phyloP scores from a whole-genome alignment of 495 filamentous ascomycete genomes.

The Annulohypoxylon maeteangense region DNA sequence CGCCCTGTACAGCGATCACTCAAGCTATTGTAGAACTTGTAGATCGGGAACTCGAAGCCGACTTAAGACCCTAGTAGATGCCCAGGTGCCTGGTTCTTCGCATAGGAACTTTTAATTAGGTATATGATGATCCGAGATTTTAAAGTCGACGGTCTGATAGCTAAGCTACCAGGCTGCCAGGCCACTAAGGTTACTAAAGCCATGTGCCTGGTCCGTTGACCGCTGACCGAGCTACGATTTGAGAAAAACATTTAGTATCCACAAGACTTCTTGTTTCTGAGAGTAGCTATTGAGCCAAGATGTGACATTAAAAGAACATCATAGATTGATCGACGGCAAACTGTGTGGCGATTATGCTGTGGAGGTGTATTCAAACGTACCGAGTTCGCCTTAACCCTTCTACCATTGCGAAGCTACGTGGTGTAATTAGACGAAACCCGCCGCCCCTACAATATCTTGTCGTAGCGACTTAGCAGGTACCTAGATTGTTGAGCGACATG shows the following conservation, averaged over 20 bases:
- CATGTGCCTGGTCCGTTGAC: not conserved
- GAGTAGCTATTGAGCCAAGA: not conserved
- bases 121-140: slow-evolving; percentile 4
- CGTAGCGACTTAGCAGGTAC: not conserved
- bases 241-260: not conserved
- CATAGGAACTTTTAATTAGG: not conserved
- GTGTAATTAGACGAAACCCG: not conserved
- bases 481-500: not conserved
- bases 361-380: not conserved
- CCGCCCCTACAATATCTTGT: not conserved
- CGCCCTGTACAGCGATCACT: slow-evolving; percentile 25
- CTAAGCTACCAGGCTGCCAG: too few relatives aligned
- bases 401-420: not conserved
- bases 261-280: slow-evolving; percentile 6
- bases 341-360: not conserved
- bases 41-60: slow-evolving; percentile 27
- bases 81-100: not conserved
- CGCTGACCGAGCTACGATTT: slow-evolving; percentile 1
- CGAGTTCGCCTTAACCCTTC: not conserved
- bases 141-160: not conserved
- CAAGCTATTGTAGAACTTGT: slow-evolving; percentile 18
- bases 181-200: too few relatives aligned
- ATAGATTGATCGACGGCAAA: not conserved
- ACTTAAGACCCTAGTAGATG: not conserved
- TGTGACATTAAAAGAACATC: not conserved